Evolutionary conservation across 805 yeast genomes (phyloP).

Genomic region (Saccharomycopsis sp.): DNA sequence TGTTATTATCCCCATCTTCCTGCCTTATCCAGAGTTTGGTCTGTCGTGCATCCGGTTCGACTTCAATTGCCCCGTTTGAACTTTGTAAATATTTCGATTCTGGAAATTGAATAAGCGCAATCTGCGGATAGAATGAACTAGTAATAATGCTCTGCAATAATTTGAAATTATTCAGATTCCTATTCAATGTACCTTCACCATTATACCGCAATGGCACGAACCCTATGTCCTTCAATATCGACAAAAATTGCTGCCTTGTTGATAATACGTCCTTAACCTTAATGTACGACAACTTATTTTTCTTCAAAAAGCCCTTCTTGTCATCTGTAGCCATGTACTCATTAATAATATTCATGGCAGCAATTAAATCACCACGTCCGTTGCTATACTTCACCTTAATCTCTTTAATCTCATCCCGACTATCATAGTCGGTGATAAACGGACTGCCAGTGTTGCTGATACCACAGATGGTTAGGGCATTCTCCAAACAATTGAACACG

Average conservation of each 20-base stretch:
- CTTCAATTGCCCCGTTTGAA: constrained; percentile 71
- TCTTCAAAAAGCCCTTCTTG: constrained; percentile 41
- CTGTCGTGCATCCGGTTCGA: constrained; percentile 74
- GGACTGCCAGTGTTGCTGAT: constrained; percentile 69
- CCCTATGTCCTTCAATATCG: constrained; percentile 71
- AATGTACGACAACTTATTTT: constrained; percentile 53
- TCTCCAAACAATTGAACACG: constrained; percentile 73
- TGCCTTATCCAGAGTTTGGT: constrained; percentile 72
- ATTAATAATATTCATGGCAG: constrained; percentile 57
- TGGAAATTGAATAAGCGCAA: constrained; percentile 76
- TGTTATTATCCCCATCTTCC: constrained; percentile 47
- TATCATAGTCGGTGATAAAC: constrained; percentile 40
- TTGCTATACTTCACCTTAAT: constrained; percentile 27
- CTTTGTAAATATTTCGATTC: constrained; percentile 68
- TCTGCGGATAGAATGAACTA: constrained; percentile 77
- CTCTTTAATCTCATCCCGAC: constrained; percentile 55
- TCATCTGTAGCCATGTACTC: constrained; percentile 24
- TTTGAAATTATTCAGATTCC: constrained; percentile 42
- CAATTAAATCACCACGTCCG: constrained; percentile 68
- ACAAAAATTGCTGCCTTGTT: constrained; percentile 59
- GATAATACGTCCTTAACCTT: constrained; percentile 67
- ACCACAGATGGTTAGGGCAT: constrained; percentile 76
- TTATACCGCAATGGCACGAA: constrained; percentile 54
- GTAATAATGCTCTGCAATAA: constrained; percentile 64
- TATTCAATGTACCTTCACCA: constrained; percentile 37